Evolutionary conservation across 1,139 yeast genomes (phyloP).

Genomic region (Barnettozyma hawaiiensis): DNA sequence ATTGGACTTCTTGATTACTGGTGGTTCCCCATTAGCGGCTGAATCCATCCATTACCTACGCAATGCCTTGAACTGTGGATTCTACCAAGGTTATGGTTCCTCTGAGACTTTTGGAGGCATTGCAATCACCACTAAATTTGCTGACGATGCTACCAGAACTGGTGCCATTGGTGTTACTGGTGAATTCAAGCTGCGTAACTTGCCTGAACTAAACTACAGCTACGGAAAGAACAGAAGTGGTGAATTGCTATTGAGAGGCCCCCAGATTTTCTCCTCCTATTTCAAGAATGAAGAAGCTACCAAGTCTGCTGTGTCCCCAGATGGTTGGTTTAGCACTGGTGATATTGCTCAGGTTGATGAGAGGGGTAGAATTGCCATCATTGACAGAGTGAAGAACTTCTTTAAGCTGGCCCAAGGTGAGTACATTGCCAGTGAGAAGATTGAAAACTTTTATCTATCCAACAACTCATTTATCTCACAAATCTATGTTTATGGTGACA

Average conservation of each 20-base stretch:
- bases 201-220: conserved; percentile 46
- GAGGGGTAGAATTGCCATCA: conserved; percentile 38
- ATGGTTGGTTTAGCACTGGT: conserved; percentile 59
- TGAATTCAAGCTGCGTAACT: conserved; percentile 46
- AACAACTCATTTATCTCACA: conserved; percentile 37
- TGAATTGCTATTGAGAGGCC: conserved; percentile 46
- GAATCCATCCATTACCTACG: conserved; percentile 42
- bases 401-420: conserved; percentile 55
- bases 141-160: conserved; percentile 47
- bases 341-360: conserved; percentile 42
- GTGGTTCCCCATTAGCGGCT: conserved; percentile 49
- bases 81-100: conserved; percentile 50
- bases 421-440: conserved; percentile 51
- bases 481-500: conserved; percentile 43
- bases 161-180: conserved; percentile 45
- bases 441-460: conserved; percentile 44
- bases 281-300: conserved; percentile 40
- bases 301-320: conserved; percentile 34
- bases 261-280: conserved; percentile 42
- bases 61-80: conserved; percentile 42
- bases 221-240: conserved; percentile 40
- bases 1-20: conserved; percentile 35
- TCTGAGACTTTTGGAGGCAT: conserved; percentile 51
- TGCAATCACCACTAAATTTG: conserved; percentile 34
- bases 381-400: conserved; percentile 52